phyloP scores from a whole-genome alignment of 257 asterid genomes.

The Salvia splendens region DNA sequence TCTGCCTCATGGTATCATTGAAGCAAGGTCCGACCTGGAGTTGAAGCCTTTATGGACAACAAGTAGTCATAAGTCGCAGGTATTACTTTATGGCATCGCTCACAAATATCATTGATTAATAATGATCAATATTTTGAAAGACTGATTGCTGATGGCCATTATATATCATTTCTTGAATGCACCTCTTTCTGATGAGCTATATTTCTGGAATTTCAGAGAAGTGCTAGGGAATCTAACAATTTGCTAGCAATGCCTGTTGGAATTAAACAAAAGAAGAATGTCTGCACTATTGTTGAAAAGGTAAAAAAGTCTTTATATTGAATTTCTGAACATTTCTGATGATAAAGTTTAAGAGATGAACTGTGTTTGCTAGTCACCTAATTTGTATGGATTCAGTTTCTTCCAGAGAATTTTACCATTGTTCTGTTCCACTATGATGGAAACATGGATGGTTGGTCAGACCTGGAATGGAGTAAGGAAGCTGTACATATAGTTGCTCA shows the following conservation, averaged over 20 bases:
- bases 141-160: background rate
- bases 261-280: constrained; percentile 79
- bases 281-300: constrained; percentile 67
- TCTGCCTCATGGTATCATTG: constrained; percentile 81
- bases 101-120: background rate
- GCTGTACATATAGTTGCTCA: constrained; percentile 87
- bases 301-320: constrained; percentile 41
- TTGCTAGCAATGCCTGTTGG: constrained; percentile 96
- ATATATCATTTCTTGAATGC: background rate
- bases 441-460: constrained; percentile 85
- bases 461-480: constrained; percentile 80
- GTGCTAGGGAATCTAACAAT: constrained; percentile 39
- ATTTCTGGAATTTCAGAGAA: constrained; percentile 50
- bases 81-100: constrained; percentile 29
- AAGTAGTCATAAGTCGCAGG: constrained; percentile 66
- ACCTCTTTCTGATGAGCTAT: background rate
- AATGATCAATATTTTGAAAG: constrained; percentile 5
- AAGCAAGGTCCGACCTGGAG: constrained; percentile 82
- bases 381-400: constrained; percentile 69
- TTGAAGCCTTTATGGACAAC: constrained; percentile 86
- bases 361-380: constrained; percentile 27
- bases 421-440: constrained; percentile 93
- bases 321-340: constrained; percentile 1
- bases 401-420: constrained; percentile 80
- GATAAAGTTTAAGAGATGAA: background rate